Evolutionary conservation across 495 filamentous ascomycete species (phyloP).

Genomic region (Podospora appendiculata): DNA sequence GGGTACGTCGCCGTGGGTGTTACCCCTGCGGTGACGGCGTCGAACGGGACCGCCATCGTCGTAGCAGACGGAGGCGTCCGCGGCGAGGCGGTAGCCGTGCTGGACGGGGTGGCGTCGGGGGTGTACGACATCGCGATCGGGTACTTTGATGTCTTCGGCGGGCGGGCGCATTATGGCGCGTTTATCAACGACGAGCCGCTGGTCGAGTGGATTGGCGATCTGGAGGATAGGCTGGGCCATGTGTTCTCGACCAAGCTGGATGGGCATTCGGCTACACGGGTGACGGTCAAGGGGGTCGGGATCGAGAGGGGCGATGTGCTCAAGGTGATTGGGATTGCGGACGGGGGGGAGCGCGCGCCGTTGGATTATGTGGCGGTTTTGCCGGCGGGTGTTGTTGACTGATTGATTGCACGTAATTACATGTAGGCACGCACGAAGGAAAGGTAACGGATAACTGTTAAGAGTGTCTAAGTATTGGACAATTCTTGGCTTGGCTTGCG

Average conservation of each 20-base stretch:
- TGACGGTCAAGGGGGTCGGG: slow-evolving; percentile 46
- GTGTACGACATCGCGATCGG: slow-evolving; percentile 57
- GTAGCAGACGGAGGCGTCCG: slow-evolving; percentile 32
- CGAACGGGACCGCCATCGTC: slow-evolving; percentile 19
- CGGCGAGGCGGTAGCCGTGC: slow-evolving; percentile 39
- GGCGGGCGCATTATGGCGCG: slow-evolving; percentile 43
- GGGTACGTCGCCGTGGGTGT: slow-evolving; percentile 46
- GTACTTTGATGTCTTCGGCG: slow-evolving; percentile 56
- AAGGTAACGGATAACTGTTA: no score
- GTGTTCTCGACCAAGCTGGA: slow-evolving; percentile 50
- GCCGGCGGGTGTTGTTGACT: slow-evolving; percentile 54
- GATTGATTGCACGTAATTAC: no score
- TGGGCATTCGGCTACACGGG: slow-evolving; percentile 54
- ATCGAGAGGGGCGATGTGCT: slow-evolving; percentile 48
- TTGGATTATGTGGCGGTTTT: slow-evolving; percentile 61
- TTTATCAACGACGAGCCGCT: slow-evolving; percentile 44
- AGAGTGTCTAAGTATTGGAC: no score
- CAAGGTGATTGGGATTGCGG: slow-evolving; percentile 50
- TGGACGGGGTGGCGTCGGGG: slow-evolving; percentile 38
- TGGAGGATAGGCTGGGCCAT: slow-evolving; percentile 48
- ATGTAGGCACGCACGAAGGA: no score
- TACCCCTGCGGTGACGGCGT: slow-evolving; percentile 49
- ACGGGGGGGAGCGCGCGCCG: slow-evolving; percentile 55
- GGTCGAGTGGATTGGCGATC: slow-evolving; percentile 51
- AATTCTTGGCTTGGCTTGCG: no score